Base-by-base conservation (phyloP, 2,329 filamentous ascomycete genomes). In the Alternaria postmessia region DNA sequence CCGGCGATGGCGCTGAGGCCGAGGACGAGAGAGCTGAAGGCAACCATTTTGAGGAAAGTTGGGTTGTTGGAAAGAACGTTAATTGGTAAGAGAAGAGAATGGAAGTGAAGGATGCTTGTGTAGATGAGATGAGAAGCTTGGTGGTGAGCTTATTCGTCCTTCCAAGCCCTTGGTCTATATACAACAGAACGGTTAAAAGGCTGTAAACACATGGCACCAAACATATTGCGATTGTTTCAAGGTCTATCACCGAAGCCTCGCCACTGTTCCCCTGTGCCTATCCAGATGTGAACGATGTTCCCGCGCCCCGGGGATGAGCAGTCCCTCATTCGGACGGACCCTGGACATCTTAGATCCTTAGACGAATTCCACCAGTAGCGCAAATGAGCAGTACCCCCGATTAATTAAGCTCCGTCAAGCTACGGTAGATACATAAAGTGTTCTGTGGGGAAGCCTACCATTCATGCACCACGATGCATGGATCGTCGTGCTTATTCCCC, bases 21-120 rank as follows among this genome's bases (percentile, higher is more conserved):
- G 43, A 73, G 46, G 24, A 63, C 54, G 48, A 75, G 57, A 51
- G 62, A 59, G 49, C 61, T 67, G 57, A 74, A 68, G 20, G 68
- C 67, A 64, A 75, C 70, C 72, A 75, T 75, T 43, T 59, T 57
- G 51, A 48, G 46, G 51, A 36, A 47, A 46, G 47, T 43, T 28
- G 22, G 36, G 55, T 58, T 22, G 28, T 48, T 34, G 28, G 22
- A 34, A 48, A 48, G 44, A 48, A 48, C 18, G 30, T 48, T 24
- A 20, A 36, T 36, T 54, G 36, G 12, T 51, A 20, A 26, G 38
- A 43, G 38, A 57, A 52, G 34, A 47, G 51, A 54, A 43, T 47
- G 46, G 49, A 54, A 48, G 51, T 54, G 51, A 48, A 55, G 30
- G 32, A 22, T 49, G 32, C 46, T 49, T 36, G 32, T 38, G 30